A percentile compares a stretch with the other conserved stretches of the same genome.
Conservation (phyloP, 441 rosid species). For the Viola pubescens region DNA sequence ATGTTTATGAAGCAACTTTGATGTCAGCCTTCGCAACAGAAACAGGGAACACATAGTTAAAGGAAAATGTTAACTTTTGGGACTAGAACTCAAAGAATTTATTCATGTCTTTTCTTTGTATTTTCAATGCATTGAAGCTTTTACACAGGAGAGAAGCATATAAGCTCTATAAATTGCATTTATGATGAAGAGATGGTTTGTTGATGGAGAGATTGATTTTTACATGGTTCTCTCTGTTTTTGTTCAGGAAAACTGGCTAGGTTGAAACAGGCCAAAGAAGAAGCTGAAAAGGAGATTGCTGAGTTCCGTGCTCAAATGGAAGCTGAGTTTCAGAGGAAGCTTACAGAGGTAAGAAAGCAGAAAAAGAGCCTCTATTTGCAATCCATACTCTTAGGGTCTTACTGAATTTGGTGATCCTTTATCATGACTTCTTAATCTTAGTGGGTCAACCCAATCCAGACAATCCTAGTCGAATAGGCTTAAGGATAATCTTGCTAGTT, state of each 20-base stretch:
- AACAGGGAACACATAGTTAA: background rate
- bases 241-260: slow-evolving; percentile 65
- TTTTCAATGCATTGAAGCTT: background rate
- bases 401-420: background rate
- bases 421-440: background rate
- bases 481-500: background rate
- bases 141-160: background rate
- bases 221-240: slow-evolving; percentile 5
- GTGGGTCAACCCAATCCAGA: no score
- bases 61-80: slow-evolving; percentile 1
- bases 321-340: slow-evolving; percentile 68
- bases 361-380: background rate
- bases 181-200: background rate
- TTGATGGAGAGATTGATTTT: slow-evolving; percentile 12
- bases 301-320: slow-evolving; percentile 69
- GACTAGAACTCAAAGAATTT: background rate
- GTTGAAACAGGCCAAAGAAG: slow-evolving; percentile 81
- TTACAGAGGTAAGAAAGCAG: slow-evolving; percentile 55
- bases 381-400: background rate
- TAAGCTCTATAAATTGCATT: background rate
- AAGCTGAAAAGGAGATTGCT: slow-evolving; percentile 74
- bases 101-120: no score
- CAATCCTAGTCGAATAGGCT: no score
- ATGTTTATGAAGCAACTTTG: no score
- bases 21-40: no score